These are phyloP conservation scores for Salix dunnii DNA, from an alignment of 345 rosid species.

Conservation along the genomic window DNA sequence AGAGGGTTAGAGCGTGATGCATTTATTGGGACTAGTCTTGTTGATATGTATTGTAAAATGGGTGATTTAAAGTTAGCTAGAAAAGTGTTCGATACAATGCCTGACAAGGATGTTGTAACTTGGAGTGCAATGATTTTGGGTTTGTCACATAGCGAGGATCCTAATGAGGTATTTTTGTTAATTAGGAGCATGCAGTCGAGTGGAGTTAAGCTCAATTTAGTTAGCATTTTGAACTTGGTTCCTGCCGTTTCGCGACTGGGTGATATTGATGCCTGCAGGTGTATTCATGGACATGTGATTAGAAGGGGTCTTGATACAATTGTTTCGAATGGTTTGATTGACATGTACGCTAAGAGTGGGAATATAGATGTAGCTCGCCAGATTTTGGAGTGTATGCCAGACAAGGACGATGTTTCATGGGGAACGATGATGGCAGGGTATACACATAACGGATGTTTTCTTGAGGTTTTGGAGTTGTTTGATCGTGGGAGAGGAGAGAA, in stretches of 20 bases:
- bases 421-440: constrained; percentile 58
- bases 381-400: constrained; percentile 34
- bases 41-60: constrained; percentile 49
- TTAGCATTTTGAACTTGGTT: constrained; percentile 50
- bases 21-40: constrained; percentile 52
- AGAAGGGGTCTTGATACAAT: constrained; percentile 35
- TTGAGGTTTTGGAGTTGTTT: constrained; percentile 44
- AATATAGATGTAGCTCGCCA: constrained; percentile 34
- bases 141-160: constrained; percentile 31
- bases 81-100: constrained; percentile 51
- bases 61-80: constrained; percentile 40
- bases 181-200: constrained; percentile 38
- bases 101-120: constrained; percentile 40
- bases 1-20: constrained; percentile 49
- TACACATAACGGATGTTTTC: constrained; percentile 41
- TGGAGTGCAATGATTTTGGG: constrained; percentile 58
- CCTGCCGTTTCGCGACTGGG: constrained; percentile 56
- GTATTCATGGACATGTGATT: constrained; percentile 49
- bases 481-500: constrained; percentile 30
- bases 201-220: constrained; percentile 34
- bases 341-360: constrained; percentile 48
- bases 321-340: constrained; percentile 52
- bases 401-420: constrained; percentile 41
- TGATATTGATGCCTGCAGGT: constrained; percentile 37
- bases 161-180: constrained; percentile 32